These are phyloP conservation scores for Blastocystis sp. DNA, from an alignment of 352 stramenopile species.

Conservation along the genomic window DNA sequence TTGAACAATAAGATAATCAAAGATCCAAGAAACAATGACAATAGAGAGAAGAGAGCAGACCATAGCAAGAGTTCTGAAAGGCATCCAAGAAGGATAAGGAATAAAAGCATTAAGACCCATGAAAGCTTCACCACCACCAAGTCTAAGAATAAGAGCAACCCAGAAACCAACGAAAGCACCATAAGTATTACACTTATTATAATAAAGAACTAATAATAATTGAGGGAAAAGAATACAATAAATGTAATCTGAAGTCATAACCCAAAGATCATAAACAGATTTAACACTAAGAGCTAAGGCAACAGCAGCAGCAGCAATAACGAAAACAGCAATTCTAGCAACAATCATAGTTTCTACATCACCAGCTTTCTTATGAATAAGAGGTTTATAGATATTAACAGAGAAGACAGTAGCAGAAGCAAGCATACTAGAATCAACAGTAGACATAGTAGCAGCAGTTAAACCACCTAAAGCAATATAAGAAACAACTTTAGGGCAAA, in stretches of 20 bases:
- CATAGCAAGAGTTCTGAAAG: constrained; percentile 32
- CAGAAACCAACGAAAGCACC: constrained; percentile 22
- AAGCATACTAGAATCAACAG: constrained; percentile 19
- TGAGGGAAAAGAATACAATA: constrained; percentile 36
- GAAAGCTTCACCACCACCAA: constrained; percentile 8
- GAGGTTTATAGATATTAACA: constrained; percentile 37
- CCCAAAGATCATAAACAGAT: constrained; percentile 23
- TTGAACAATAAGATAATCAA: constrained; percentile 26
- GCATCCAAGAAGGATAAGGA: constrained; percentile 25
- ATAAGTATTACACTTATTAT: constrained; percentile 20
- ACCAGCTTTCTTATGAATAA: constrained; percentile 5
- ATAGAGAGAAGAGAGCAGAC: neutral
- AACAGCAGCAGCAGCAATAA: constrained; percentile 13
- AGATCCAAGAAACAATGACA: constrained; percentile 9
- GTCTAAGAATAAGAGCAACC: constrained; percentile 16
- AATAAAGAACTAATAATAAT: constrained; percentile 29
- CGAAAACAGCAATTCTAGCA: constrained; percentile 25
- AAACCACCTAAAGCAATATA: constrained; percentile 33
- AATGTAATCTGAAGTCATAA: constrained; percentile 30
- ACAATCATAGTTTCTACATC: constrained; percentile 27
- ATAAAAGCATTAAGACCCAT: constrained; percentile 29
- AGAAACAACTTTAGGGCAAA: constrained; percentile 10
- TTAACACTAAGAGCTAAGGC: constrained; percentile 17
- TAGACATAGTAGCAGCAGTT: constrained; percentile 29
- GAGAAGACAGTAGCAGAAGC: constrained; percentile 36